phyloP scores from a whole-genome alignment of 352 stramenopile species.

The Phytopythium ostracodes region DNA sequence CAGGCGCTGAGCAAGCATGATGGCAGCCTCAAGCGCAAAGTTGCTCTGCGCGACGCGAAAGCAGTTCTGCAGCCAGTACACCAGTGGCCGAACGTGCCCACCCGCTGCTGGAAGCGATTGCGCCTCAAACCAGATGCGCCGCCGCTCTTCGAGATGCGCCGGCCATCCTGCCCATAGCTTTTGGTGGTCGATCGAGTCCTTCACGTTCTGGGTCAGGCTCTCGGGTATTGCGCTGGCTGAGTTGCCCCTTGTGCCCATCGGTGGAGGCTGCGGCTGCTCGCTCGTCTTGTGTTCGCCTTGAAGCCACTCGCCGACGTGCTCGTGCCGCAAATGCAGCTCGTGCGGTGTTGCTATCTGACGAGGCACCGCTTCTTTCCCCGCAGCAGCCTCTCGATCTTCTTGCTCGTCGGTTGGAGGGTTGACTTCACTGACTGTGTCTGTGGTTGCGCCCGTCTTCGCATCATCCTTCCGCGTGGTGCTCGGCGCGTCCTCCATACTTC shows the following conservation, averaged over 20 bases:
- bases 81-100: conserved; percentile 18
- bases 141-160: conserved; percentile 35
- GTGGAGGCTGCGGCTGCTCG: background rate
- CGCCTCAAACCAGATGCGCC: conserved; percentile 34
- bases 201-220: background rate
- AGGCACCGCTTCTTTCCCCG: background rate
- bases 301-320: conserved; percentile 23
- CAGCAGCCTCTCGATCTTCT: background rate
- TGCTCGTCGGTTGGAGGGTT: background rate
- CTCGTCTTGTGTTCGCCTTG: background rate
- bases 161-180: conserved; percentile 45
- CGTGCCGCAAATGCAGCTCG: conserved; percentile 19
- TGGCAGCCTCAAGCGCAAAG: conserved; percentile 48
- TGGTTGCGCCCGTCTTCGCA: background rate
- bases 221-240: background rate
- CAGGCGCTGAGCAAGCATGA: conserved; percentile 39
- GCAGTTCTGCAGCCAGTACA: conserved; percentile 73
- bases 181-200: conserved; percentile 9
- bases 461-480: background rate
- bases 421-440: background rate
- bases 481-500: background rate
- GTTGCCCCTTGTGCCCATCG: no score
- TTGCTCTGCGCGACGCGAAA: conserved; percentile 60
- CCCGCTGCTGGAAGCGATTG: background rate
- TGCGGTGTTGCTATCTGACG: conserved; percentile 15